Percentiles rank a stretch among this genome's conserved stretches.
phyloP scores from a whole-genome alignment of 257 asterid species.

The Linderniella brevidens region DNA sequence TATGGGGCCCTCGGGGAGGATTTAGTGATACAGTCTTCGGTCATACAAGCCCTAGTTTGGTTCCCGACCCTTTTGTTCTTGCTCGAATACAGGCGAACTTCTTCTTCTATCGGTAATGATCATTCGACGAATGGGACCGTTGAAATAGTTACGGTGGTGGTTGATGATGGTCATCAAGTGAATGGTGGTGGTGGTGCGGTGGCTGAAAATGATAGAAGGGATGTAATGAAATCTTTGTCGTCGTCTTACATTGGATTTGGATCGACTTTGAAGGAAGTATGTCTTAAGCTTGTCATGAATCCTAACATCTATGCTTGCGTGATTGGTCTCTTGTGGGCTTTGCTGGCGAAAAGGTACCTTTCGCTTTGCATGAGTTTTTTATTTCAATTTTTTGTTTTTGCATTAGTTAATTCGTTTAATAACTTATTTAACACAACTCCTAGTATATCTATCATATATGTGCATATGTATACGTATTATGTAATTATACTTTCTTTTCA shows the following conservation, averaged over 20 bases:
- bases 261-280: conserved; percentile 17
- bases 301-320: conserved; percentile 44
- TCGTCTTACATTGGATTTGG: not conserved
- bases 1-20: conserved; percentile 25
- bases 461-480: too few species aligned
- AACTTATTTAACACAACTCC: not conserved
- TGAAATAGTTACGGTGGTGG: not conserved
- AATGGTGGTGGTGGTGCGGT: not conserved
- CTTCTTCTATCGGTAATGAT: too few species aligned
- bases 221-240: not conserved
- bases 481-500: too few species aligned
- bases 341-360: conserved; percentile 34
- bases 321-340: conserved; percentile 38
- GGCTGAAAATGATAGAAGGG: not conserved
- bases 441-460: not conserved
- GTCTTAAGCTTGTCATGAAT: conserved; percentile 31
- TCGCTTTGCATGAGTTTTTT: not conserved
- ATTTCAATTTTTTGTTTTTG: not conserved
- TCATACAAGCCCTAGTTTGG: conserved; percentile 40
- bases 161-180: not conserved
- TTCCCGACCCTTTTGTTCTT: conserved; percentile 27
- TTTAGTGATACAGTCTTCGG: conserved; percentile 39
- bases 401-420: not conserved
- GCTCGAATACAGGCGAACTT: conserved; percentile 24
- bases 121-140: not conserved